Percentiles rank a stretch among this genome's conserved stretches.
These are phyloP conservation scores for Didymella lethalis DNA, from an alignment of 2,329 filamentous ascomycete genomes.

Conservation along the genomic window DNA sequence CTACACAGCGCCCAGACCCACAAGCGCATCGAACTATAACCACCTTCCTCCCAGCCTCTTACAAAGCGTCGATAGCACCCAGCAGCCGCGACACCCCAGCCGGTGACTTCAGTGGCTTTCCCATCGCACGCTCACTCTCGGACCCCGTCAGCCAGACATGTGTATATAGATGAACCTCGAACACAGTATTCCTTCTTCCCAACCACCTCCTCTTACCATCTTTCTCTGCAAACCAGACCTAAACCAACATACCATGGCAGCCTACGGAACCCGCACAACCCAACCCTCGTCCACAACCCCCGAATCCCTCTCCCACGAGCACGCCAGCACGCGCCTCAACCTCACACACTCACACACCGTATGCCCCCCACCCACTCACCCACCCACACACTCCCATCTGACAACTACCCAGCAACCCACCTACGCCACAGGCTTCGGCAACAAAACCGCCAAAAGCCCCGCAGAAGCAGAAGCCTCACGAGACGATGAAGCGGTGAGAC, in stretches of 20 bases:
- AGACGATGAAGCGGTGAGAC: no score
- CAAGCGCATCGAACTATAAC: conserved; percentile 23
- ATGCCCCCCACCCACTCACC: background rate
- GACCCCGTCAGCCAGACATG: background rate
- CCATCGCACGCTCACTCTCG: background rate
- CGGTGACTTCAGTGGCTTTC: conserved; percentile 42
- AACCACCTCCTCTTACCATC: no score
- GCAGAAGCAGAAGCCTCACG: no score
- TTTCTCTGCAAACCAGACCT: no score
- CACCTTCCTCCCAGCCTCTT: conserved; percentile 32
- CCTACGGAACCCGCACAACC: conserved; percentile 49
- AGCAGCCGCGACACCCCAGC: conserved; percentile 12
- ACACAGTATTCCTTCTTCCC: no score
- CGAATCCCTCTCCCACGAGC: conserved; percentile 28
- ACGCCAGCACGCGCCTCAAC: conserved; percentile 42
- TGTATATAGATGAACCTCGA: background rate
- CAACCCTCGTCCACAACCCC: conserved; percentile 7
- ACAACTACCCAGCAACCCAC: conserved; percentile 8
- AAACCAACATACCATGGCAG: conserved; percentile 33
- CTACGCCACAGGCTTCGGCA: conserved; percentile 18
- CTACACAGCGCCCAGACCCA: conserved; percentile 3
- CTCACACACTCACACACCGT: conserved; percentile 32
- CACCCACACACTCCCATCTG: background rate
- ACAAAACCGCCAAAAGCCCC: conserved; percentile 1
- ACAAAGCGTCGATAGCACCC: conserved; percentile 18